A percentile compares a stretch with the other conserved stretches of the same genome.
phyloP scores from a whole-genome alignment of 129 eudicot species.

The Glebionis coronaria region DNA sequence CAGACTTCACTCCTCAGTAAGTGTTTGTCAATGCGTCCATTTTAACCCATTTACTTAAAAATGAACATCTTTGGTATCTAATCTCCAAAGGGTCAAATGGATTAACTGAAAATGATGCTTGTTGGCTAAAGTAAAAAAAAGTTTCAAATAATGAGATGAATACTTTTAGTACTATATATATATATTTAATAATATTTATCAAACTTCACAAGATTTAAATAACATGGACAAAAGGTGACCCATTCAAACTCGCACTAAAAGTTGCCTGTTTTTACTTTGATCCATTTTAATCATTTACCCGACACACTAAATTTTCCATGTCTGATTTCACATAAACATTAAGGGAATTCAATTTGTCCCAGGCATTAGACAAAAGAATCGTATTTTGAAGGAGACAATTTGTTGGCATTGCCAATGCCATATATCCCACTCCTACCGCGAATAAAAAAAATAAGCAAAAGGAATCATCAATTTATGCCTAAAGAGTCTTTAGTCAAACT shows the following conservation, averaged over 20 bases:
- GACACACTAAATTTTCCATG: background rate
- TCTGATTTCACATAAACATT: background rate
- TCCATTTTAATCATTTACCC: background rate
- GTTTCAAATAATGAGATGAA: background rate
- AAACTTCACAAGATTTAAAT: background rate
- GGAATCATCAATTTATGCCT: conserved; percentile 8
- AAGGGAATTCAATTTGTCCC: conserved; percentile 25
- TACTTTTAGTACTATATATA: too few relatives aligned
- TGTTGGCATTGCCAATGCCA: conserved; percentile 13
- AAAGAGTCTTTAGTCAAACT: conserved; percentile 13
- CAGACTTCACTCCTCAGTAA: conserved; percentile 1
- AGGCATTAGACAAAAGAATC: conserved; percentile 15
- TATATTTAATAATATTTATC: too few relatives aligned
- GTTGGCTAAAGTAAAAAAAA: background rate
- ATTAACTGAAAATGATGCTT: background rate
- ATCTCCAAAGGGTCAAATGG: background rate
- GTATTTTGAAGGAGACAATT: conserved; percentile 18
- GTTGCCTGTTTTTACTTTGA: background rate
- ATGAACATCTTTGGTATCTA: background rate
- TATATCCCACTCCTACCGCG: conserved; percentile 4
- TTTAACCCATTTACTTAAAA: background rate
- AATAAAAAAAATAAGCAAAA: background rate
- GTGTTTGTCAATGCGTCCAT: background rate
- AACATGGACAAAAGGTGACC: background rate
- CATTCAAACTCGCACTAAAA: background rate